Conservation (phyloP, 73 alveolate species). For the Paramecium sonneborni region DNA sequence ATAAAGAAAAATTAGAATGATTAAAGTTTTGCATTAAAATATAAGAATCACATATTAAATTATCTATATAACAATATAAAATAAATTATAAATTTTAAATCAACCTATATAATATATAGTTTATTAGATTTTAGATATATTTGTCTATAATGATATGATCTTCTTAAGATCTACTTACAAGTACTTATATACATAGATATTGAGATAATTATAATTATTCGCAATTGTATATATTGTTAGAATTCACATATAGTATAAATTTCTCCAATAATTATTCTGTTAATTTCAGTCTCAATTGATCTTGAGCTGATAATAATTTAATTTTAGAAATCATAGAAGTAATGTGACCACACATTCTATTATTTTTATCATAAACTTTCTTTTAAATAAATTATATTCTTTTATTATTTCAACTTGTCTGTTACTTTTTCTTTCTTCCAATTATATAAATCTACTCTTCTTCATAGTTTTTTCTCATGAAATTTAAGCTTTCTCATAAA, state of each 20-base stretch:
- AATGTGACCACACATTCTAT: constrained; percentile 91
- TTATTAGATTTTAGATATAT: constrained; percentile 86
- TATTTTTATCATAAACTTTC: constrained; percentile 95
- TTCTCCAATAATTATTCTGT: constrained; percentile 95
- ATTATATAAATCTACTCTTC: constrained; percentile 94
- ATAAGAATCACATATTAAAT: background rate
- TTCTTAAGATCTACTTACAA: constrained; percentile 97
- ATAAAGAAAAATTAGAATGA: background rate
- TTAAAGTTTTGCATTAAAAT: background rate
- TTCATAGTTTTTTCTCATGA: constrained; percentile 98
- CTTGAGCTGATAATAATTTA: constrained; percentile 87
- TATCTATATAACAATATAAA: background rate
- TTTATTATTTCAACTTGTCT: constrained; percentile 90
- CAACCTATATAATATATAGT: constrained; percentile 87
- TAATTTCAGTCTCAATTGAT: constrained; percentile 92
- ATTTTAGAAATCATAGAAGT: constrained; percentile 88
- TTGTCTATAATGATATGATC: constrained; percentile 96
- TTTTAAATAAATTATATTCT: constrained; percentile 92
- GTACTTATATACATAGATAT: too few species aligned
- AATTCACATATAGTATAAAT: constrained; percentile 90
- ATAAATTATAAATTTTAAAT: background rate
- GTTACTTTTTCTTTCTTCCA: constrained; percentile 94
- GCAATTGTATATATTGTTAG: constrained; percentile 79
- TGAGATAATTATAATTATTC: constrained; percentile 95
- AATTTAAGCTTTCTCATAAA: constrained; percentile 97